Evolutionary conservation across 495 filamentous ascomycete genomes (phyloP).

Genomic region (Podospora conica): DNA sequence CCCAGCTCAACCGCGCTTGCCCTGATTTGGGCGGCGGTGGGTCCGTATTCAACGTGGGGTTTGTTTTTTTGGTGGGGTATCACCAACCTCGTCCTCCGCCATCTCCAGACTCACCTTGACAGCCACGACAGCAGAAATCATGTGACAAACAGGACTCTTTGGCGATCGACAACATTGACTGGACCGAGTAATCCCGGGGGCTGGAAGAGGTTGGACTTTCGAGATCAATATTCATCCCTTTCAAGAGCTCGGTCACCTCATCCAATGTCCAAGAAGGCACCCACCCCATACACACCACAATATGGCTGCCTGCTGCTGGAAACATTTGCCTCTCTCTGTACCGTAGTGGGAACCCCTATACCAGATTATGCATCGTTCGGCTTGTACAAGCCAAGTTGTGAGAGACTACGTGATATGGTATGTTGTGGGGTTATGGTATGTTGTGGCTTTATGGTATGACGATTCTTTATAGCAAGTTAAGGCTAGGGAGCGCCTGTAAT

Average conservation of each 20-base stretch:
- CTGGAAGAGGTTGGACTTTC: neutral
- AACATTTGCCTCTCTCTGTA: neutral
- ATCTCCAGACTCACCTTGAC: neutral
- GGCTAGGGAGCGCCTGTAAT: too few species aligned
- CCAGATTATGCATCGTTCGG: too few species aligned
- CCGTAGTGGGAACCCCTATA: too few species aligned
- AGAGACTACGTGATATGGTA: too few species aligned
- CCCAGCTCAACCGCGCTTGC: slow-evolving; percentile 13
- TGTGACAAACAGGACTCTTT: neutral
- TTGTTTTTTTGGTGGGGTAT: neutral
- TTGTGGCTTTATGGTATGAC: too few species aligned
- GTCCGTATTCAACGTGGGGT: neutral
- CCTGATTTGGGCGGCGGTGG: neutral
- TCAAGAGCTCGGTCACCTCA: neutral
- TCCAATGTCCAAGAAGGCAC: neutral
- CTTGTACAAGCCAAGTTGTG: too few species aligned
- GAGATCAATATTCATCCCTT: neutral
- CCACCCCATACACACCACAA: neutral
- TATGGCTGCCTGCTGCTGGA: neutral
- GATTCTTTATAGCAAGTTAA: too few species aligned
- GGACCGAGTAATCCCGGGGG: neutral
- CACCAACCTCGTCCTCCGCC: neutral
- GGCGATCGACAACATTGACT: neutral
- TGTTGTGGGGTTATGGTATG: too few species aligned
- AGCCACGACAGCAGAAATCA: neutral